Conservation (phyloP, 1,284 basidiomycete genomes). For the Apiotrichum gracile region DNA sequence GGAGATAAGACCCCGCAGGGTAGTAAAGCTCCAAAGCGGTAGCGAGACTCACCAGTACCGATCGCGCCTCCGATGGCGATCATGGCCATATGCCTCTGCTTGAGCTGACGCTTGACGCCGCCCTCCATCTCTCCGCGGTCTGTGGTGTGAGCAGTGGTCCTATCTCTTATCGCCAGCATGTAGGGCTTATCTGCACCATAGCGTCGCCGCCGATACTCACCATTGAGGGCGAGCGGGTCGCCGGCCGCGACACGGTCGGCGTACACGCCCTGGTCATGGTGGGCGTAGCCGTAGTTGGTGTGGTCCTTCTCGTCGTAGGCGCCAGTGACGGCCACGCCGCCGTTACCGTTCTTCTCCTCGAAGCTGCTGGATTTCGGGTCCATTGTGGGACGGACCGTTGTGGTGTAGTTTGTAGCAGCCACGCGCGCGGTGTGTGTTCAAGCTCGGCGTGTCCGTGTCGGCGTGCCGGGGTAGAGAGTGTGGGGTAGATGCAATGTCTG, state of each 20-base stretch:
- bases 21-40: too few relatives aligned
- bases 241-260: background rate
- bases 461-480: too few relatives aligned
- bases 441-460: too few relatives aligned
- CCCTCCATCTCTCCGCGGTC: conserved; percentile 22
- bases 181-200: background rate
- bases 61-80: conserved; percentile 51
- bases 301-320: background rate
- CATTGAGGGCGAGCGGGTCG: background rate
- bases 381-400: background rate
- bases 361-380: too few relatives aligned
- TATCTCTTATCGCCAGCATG: too few relatives aligned
- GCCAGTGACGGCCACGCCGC: background rate
- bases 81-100: conserved; percentile 47
- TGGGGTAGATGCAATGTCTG: too few relatives aligned
- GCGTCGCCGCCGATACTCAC: too few relatives aligned
- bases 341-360: background rate
- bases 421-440: too few relatives aligned
- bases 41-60: conserved; percentile 25
- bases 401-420: background rate
- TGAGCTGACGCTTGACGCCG: conserved; percentile 37
- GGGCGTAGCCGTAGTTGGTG: background rate
- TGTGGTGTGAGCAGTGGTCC: background rate
- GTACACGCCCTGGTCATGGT: background rate
- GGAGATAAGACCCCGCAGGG: too few relatives aligned